Percentiles rank a stretch among this genome's conserved stretches.
Evolutionary conservation across 192 early-diverging fungal genomes (phyloP).

Genomic region (Dispira parvispora): DNA sequence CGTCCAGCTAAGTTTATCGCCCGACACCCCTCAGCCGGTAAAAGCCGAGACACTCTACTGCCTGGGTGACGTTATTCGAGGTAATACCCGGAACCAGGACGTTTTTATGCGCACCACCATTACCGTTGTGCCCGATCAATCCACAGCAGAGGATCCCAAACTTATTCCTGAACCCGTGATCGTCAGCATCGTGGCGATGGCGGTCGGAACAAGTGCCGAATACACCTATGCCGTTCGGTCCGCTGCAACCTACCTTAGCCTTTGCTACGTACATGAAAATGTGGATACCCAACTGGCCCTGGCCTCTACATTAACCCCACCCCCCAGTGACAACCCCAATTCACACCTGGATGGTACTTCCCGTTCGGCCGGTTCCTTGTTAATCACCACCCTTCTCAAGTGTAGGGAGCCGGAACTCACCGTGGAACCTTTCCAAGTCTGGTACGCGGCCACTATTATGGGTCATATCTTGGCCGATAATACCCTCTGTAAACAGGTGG

Average conservation of each 20-base stretch:
- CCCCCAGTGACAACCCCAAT: slow-evolving; percentile 56
- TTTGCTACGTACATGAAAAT: slow-evolving; percentile 68
- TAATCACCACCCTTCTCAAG: slow-evolving; percentile 65
- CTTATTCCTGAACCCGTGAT: slow-evolving; percentile 58
- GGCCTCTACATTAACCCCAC: slow-evolving; percentile 66
- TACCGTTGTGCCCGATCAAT: slow-evolving; percentile 24
- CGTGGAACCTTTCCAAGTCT: slow-evolving; percentile 66
- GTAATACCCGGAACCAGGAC: slow-evolving; percentile 60
- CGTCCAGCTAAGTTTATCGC: slow-evolving; percentile 59
- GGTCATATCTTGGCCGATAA: slow-evolving; percentile 65
- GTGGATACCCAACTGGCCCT: slow-evolving; percentile 75
- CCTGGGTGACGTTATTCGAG: slow-evolving; percentile 66
- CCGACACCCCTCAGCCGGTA: slow-evolving; percentile 59
- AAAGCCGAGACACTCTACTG: slow-evolving; percentile 70
- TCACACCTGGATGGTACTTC: slow-evolving; percentile 33
- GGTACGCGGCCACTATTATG: slow-evolving; percentile 78
- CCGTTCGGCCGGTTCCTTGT: slow-evolving; percentile 71
- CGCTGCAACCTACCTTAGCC: slow-evolving; percentile 68
- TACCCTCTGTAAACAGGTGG: slow-evolving; percentile 55
- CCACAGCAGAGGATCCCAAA: slow-evolving; percentile 15
- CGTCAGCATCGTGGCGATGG: slow-evolving; percentile 60
- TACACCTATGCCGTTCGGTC: slow-evolving; percentile 49
- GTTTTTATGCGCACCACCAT: slow-evolving; percentile 55
- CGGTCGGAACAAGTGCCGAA: slow-evolving; percentile 38
- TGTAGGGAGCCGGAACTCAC: slow-evolving; percentile 38